Conservation (phyloP, 345 rosid genomes). For the thale cress (Arabidopsis thaliana) region TAIR10.1 NC_003076.8:23704501-23705000, state of each 20-base stretch:
- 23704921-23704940: constrained; percentile 65
- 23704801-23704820: constrained; percentile 5
- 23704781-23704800: not conserved
- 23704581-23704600: constrained; percentile 85
- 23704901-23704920: constrained; percentile 92
- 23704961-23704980: constrained; percentile 74
- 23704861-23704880: not conserved
- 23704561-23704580: constrained; percentile 77
- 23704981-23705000: constrained; percentile 20
- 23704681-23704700: constrained; percentile 80
- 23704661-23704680: constrained; percentile 84
- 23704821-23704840: not conserved
- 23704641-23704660: constrained; percentile 73
- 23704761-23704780: not conserved
- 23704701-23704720: constrained; percentile 67
- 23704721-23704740: constrained; percentile 64
- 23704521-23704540: constrained; percentile 70
- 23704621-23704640: constrained; percentile 76
- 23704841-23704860: not conserved
- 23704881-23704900: constrained; percentile 53
- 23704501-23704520: constrained; percentile 57
- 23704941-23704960: constrained; percentile 85
- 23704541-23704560: constrained; percentile 67
- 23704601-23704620: constrained; percentile 67
- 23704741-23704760: constrained; percentile 72